phyloP scores from a whole-genome alignment of 257 asterid genomes.

The Solanum verrucosum region DNA sequence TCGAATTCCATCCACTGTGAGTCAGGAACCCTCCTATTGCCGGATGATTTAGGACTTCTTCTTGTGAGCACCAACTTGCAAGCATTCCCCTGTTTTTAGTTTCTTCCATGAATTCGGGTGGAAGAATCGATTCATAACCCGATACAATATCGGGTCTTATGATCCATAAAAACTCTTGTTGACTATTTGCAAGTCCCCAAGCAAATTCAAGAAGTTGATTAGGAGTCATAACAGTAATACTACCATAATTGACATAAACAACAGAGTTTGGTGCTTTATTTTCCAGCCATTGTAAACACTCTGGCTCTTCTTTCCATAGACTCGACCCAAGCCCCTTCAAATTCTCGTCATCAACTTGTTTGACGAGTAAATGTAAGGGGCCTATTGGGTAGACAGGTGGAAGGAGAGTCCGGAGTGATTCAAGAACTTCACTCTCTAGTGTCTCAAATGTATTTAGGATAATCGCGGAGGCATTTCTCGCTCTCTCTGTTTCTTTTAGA shows the following conservation, averaged over 20 bases:
- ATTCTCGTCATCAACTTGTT: neutral
- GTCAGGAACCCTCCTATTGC: slow-evolving; percentile 3
- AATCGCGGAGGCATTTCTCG: neutral
- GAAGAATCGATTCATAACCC: neutral
- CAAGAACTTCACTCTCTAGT: neutral
- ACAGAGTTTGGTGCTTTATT: neutral
- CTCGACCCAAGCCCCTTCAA: neutral
- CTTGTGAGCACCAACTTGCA: slow-evolving; percentile 9
- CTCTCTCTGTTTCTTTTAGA: neutral
- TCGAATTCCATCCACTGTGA: slow-evolving; percentile 4
- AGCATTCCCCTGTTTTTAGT: neutral
- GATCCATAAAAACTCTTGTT: slow-evolving; percentile 4
- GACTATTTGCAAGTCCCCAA: slow-evolving; percentile 8
- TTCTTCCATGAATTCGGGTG: neutral
- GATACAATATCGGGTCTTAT: neutral
- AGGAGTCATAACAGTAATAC: neutral
- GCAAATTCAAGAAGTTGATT: slow-evolving; percentile 3
- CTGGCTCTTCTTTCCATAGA: slow-evolving; percentile 1
- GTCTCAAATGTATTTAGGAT: slow-evolving; percentile 2
- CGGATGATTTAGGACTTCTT: neutral
- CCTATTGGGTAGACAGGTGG: slow-evolving; percentile 5
- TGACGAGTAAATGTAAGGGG: slow-evolving; percentile 5
- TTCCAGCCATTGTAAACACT: slow-evolving; percentile 1
- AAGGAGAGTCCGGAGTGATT: neutral
- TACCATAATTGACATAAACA: slow-evolving; percentile 1